Base-by-base conservation (phyloP, 192 early-diverging fungal genomes). In the Helicostylum pulchrum region DNA sequence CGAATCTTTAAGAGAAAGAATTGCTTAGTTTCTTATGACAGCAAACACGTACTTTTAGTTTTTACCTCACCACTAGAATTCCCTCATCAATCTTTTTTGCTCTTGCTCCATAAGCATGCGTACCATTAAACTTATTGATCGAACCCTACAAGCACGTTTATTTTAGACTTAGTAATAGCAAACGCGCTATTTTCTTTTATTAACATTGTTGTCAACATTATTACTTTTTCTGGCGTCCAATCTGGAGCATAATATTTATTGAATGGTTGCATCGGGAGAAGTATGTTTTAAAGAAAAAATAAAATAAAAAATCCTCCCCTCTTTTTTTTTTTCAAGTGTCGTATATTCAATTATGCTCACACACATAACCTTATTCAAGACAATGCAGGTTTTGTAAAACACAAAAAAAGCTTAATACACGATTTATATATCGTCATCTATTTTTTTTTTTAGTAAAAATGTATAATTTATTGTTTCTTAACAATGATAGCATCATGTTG, bases 181-280 rank as follows among this genome's bases (percentile, higher is more conserved):
- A 26, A 26, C 2, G 14, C 5, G 12, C 26, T 34, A 49, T 11
- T 39, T 19, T 32, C n/a, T 19, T 21, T 20, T 26, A 21, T 15
- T 19, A 20, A 50, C 10, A 44, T 1, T 15, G 19, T 48, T 52
- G 21, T 50, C 43, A 10, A 10, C 5, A 39, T 6, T 21, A 26
- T 19, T 65, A 85, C 89, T 78, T 93, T 92, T n/a, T 85, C 87
- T 1, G 92, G 93, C 51, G 89, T 91, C 92, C 92, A 97, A 52
- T 94, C 94, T 1, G 92, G 90, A 17, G 92, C 92, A 61, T 89
- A 91, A 53, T 92, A 92, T 69, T 92, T 92, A 77, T 92, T 92
- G 56, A 83, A 81, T 23, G 67, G 80, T 72, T 77, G 82, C 82
- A 78, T 86, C 53, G 19, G 20, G 14, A 17, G 4, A 17, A 48